Evolutionary conservation across 352 stramenopile genomes (phyloP), one percentile per base, ranked within the genome.

Genomic region (Phytophthora sp.): DNA sequence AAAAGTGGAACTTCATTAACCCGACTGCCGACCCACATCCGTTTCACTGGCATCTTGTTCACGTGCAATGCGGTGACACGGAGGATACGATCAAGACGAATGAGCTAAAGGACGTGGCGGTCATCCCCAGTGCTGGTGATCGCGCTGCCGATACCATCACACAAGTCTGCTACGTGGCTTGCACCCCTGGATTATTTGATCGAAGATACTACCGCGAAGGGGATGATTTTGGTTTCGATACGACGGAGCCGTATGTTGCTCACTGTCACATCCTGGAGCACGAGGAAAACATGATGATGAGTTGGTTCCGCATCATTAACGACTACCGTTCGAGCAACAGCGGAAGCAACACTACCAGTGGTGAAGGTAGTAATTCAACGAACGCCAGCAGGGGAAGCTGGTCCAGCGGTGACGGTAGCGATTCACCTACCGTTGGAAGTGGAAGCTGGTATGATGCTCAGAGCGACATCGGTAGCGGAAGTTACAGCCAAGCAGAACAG

Each of bases 1-100:
- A 92, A 63, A 87, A 87, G 35, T 92, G 83, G 83, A 76, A 87
- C 48, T 92, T 92, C 72, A 74, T 88, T 54, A 92, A 92, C 66
- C 83, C 83, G 4, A 89, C 83, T 10, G 83, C 90, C 38, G 83
- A 92, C 52, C 73, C 79, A 34, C 83, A 92, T 37, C 83, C 83
- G 37, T 92, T 92, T 77, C 83, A 92, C 48, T 92, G 83, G 83
- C 83, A 91, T 56, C 68, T 92, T 41, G 76, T 92, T 5, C 90
- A 90, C 54, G 83, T 81, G 1, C 83, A 92, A 63, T 92, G 83
- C 26, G 83, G 83, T 30, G 73, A 81, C 6, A 80, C 59, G 0
- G 83, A 89, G 18, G 78, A 89, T 9, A 73, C 77, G 1, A 73
- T 92, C 32, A 59, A 85, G 48, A 88, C 77, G 48, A 92, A 92